phyloP scores from a whole-genome alignment of 768 basidiomycete genomes.

The Leucosporidium yakuticum region DNA sequence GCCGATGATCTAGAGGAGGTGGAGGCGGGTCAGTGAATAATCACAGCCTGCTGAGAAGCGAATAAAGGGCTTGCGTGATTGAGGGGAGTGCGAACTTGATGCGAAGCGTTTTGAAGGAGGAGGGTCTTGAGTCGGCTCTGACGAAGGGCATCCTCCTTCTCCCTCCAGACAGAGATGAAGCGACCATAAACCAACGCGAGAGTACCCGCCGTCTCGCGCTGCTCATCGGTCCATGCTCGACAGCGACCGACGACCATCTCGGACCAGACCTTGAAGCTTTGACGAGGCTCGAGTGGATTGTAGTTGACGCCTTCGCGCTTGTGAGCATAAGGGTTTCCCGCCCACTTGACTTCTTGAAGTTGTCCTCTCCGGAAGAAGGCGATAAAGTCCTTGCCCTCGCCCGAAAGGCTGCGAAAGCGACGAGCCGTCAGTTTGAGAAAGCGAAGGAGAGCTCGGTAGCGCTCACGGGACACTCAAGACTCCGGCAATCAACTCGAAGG shows the following conservation, averaged over 20 bases:
- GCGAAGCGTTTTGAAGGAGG: slow-evolving; percentile 66
- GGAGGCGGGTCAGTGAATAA: neutral
- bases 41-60: neutral
- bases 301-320: slow-evolving; percentile 34
- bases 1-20: slow-evolving; percentile 41
- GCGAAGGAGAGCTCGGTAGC: too few species aligned
- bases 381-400: slow-evolving; percentile 70
- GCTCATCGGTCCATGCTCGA: slow-evolving; percentile 63
- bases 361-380: slow-evolving; percentile 71
- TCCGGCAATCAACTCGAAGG: slow-evolving; percentile 63
- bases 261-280: slow-evolving; percentile 72
- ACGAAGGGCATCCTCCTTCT: slow-evolving; percentile 67
- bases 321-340: slow-evolving; percentile 61
- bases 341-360: slow-evolving; percentile 45
- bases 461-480: slow-evolving; percentile 60
- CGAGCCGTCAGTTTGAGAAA: too few species aligned
- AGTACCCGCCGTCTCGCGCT: slow-evolving; percentile 60
- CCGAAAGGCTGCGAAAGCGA: slow-evolving; percentile 48
- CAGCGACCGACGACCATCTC: slow-evolving; percentile 64
- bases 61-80: slow-evolving; percentile 58
- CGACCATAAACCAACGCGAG: slow-evolving; percentile 61
- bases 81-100: slow-evolving; percentile 65
- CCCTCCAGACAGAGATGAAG: slow-evolving; percentile 79
- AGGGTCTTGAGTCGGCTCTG: slow-evolving; percentile 67
- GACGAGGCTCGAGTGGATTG: slow-evolving; percentile 59